These are phyloP conservation scores for Dillenia suffruticosa DNA, from an alignment of 164 flowering plant species.

Conservation along the genomic window DNA sequence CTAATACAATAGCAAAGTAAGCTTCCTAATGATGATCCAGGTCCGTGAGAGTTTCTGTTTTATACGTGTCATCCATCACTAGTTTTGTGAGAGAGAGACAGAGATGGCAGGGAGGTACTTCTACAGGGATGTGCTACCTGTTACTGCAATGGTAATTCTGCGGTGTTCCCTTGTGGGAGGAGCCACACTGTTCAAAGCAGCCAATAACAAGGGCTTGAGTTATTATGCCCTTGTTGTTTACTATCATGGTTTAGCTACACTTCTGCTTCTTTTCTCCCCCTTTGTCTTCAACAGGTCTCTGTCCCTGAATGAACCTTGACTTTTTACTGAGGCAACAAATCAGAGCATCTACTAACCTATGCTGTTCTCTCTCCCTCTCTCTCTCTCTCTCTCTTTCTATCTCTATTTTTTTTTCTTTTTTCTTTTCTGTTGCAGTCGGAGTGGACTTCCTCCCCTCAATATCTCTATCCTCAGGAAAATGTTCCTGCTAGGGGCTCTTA, in stretches of 20 bases:
- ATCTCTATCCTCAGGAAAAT: conserved; percentile 9
- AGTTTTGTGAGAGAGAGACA: neutral
- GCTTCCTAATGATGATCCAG: too few species aligned
- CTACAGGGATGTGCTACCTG: conserved; percentile 13
- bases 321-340: neutral
- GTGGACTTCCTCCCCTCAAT: conserved; percentile 8
- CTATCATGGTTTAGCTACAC: too few species aligned
- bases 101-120: conserved; percentile 4
- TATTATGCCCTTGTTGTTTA: too few species aligned
- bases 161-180: conserved; percentile 27
- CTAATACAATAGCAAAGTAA: too few species aligned
- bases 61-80: too few species aligned
- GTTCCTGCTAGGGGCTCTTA: conserved; percentile 20
- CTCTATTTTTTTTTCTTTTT: too few species aligned
- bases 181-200: conserved; percentile 30
- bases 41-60: too few species aligned
- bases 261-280: too few species aligned
- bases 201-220: conserved; percentile 33
- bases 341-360: too few species aligned
- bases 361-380: too few species aligned
- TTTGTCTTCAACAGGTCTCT: neutral
- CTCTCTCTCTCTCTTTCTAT: too few species aligned
- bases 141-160: conserved; percentile 29
- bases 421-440: too few species aligned
- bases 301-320: neutral